phyloP scores from a whole-genome alignment of 108 stramenopile species.

The Cyclostephanos invisitatus region DNA sequence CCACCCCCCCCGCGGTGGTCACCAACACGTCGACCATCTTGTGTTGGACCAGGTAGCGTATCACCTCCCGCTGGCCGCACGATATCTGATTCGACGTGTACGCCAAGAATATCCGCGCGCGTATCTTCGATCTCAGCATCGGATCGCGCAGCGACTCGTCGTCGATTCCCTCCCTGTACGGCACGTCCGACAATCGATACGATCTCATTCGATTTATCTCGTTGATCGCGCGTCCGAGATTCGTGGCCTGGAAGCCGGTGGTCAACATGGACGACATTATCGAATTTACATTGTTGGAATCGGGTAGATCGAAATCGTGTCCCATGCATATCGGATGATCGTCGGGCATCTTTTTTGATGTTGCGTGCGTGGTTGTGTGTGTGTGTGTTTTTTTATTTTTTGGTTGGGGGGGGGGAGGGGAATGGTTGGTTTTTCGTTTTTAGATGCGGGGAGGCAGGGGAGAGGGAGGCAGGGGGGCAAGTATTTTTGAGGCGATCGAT shows the following conservation, averaged over 20 bases:
- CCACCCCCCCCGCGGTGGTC: constrained; percentile 98
- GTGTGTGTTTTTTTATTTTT: no score
- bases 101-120: constrained; percentile 93
- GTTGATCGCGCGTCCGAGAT: constrained; percentile 91
- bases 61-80: constrained; percentile 96
- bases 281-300: constrained; percentile 52
- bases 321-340: constrained; percentile 72
- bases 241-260: constrained; percentile 97
- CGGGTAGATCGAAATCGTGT: constrained; percentile 78
- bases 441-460: no score
- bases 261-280: constrained; percentile 80
- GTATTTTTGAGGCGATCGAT: no score
- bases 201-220: constrained; percentile 93
- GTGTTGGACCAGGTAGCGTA: constrained; percentile 92
- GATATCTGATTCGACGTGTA: constrained; percentile 99
- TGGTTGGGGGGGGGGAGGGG: not conserved
- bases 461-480: no score
- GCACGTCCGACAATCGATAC: constrained; percentile 90
- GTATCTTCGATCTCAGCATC: constrained; percentile 63
- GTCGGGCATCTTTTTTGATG: constrained; percentile 46
- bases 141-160: constrained; percentile 71
- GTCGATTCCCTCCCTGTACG: constrained; percentile 72
- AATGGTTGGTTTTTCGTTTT: not conserved
- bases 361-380: no score
- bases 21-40: constrained; percentile 96